These are phyloP conservation scores for Trichoderma sp. DNA, from an alignment of 2,329 filamentous ascomycete genomes.

Conservation along the genomic window DNA sequence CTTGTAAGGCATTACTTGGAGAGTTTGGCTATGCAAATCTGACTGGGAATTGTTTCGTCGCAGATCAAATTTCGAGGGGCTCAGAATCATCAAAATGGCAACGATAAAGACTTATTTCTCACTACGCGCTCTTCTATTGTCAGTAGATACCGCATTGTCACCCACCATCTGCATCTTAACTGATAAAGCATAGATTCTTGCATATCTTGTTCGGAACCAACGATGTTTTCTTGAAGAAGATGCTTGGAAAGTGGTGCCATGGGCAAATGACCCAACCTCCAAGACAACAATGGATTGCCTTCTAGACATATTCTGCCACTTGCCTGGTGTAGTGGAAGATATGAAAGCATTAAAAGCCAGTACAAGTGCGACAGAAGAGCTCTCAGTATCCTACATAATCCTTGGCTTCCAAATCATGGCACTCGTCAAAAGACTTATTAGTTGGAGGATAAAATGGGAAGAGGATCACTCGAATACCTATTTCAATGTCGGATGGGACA, in stretches of 20 bases:
- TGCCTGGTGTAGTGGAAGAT: not conserved
- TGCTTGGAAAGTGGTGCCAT: not conserved
- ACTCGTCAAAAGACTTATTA: not conserved
- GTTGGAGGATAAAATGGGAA: not conserved
- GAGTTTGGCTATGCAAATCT: not conserved
- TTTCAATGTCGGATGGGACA: not conserved
- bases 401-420: not conserved
- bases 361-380: not conserved
- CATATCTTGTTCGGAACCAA: not conserved
- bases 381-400: not conserved
- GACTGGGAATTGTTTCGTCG: not conserved
- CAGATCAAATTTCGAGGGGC: not conserved
- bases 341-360: not conserved
- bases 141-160: not conserved
- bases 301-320: not conserved
- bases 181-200: conserved; percentile 1
- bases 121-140: not conserved
- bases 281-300: not conserved
- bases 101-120: not conserved
- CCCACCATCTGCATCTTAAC: not conserved
- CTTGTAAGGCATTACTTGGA: not conserved
- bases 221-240: conserved; percentile 5
- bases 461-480: not conserved
- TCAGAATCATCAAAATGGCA: not conserved
- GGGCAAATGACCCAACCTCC: not conserved